These are phyloP conservation scores for Pichia sp. DNA, from an alignment of 1,139 yeast genomes.

Conservation along the genomic window DNA sequence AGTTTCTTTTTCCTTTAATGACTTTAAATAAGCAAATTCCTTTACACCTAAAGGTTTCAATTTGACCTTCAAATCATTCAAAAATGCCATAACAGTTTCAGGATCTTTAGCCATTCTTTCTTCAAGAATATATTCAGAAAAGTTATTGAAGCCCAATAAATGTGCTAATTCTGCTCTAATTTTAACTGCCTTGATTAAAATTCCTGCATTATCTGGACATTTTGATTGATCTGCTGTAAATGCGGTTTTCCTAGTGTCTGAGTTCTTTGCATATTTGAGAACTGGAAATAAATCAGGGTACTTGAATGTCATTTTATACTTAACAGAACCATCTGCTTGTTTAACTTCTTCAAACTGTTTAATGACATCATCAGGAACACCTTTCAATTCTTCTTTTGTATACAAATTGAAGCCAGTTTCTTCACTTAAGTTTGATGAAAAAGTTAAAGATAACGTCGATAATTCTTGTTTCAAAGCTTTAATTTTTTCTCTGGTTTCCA, in stretches of 20 bases:
- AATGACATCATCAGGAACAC: conserved; percentile 62
- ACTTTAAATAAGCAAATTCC: conserved; percentile 45
- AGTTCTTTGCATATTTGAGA: conserved; percentile 58
- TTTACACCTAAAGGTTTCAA: conserved; percentile 51
- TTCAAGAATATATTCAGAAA: conserved; percentile 63
- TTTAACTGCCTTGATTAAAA: conserved; percentile 53
- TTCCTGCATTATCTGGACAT: conserved; percentile 52
- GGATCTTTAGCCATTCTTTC: conserved; percentile 74
- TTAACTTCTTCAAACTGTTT: conserved; percentile 46
- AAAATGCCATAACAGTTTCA: conserved; percentile 51
- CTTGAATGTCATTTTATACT: conserved; percentile 67
- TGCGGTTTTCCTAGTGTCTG: conserved; percentile 61
- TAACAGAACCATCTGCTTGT: conserved; percentile 35
- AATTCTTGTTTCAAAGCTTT: conserved; percentile 54
- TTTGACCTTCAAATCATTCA: conserved; percentile 53
- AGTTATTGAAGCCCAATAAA: conserved; percentile 58
- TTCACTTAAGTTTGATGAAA: conserved; percentile 62
- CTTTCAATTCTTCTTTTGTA: conserved; percentile 59
- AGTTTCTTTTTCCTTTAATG: conserved; percentile 48
- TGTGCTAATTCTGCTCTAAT: conserved; percentile 58
- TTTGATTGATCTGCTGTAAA: conserved; percentile 62
- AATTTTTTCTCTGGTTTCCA: conserved; percentile 48
- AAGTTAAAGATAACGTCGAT: conserved; percentile 51
- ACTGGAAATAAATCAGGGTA: conserved; percentile 76
- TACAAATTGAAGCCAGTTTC: conserved; percentile 57